Evolutionary conservation across 495 filamentous ascomycete species (phyloP).

Genomic region (Rhypophila decipiens): DNA sequence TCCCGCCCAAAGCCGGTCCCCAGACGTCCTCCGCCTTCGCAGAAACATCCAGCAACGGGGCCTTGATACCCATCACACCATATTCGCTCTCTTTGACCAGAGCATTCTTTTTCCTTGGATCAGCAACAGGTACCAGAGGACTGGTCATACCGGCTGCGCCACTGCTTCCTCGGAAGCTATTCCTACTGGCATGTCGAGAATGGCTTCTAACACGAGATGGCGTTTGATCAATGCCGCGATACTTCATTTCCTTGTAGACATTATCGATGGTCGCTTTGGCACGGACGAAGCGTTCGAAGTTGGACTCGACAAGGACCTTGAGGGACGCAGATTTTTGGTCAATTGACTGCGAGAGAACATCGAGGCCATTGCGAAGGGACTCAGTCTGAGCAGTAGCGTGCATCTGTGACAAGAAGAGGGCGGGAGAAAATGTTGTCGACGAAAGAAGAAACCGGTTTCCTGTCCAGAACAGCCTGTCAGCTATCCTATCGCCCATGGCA

Average conservation of each 20-base stretch:
- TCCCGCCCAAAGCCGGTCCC: slow-evolving; percentile 86
- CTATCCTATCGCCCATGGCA: background rate
- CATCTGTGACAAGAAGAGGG: slow-evolving; percentile 84
- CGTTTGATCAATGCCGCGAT: slow-evolving; percentile 65
- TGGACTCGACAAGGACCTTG: slow-evolving; percentile 91
- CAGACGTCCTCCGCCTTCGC: slow-evolving; percentile 94
- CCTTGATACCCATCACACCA: slow-evolving; percentile 83
- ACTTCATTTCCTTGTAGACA: slow-evolving; percentile 97
- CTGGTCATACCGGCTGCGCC: slow-evolving; percentile 29
- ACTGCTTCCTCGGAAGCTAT: slow-evolving; percentile 56
- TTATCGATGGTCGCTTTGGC: slow-evolving; percentile 97
- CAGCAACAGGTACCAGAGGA: slow-evolving; percentile 27
- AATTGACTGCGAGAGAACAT: slow-evolving; percentile 79
- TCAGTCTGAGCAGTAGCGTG: slow-evolving; percentile 79
- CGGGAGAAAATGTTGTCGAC: slow-evolving; percentile 90
- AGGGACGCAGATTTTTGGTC: slow-evolving; percentile 94
- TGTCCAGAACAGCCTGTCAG: slow-evolving; percentile 20
- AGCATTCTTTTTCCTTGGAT: slow-evolving; percentile 74
- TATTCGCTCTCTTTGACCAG: slow-evolving; percentile 91
- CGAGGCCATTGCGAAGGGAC: slow-evolving; percentile 68
- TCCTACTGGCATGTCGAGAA: slow-evolving; percentile 56
- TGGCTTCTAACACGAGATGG: slow-evolving; percentile 43
- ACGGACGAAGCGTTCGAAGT: slow-evolving; percentile 94
- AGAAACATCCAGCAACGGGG: slow-evolving; percentile 77
- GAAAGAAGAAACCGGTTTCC: slow-evolving; percentile 90